Conservation (phyloP, 106 monocot genomes). For the Gastrodia elata region DNA sequence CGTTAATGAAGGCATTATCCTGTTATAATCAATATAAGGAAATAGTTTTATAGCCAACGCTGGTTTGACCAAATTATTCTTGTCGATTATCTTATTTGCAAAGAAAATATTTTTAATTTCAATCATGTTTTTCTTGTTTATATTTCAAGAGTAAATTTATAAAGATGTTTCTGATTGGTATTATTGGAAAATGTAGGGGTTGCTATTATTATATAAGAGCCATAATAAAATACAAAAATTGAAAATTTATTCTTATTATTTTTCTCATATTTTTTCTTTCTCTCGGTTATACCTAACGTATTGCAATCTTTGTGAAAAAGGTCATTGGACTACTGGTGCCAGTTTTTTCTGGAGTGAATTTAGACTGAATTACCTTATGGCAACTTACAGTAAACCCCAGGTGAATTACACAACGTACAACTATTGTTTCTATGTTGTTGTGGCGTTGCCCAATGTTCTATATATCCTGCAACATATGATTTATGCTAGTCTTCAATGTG, state of each 20-base stretch:
- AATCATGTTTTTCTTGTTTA: neutral
- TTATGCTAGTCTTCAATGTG: neutral
- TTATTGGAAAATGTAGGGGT: neutral
- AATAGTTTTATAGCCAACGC: neutral
- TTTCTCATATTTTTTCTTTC: neutral
- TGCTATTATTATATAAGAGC: neutral
- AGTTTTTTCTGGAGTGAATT: conserved; percentile 75
- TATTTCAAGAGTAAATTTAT: neutral
- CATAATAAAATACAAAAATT: neutral
- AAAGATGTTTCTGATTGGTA: neutral
- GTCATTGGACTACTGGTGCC: conserved; percentile 58
- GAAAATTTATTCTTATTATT: neutral
- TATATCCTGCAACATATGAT: conserved; percentile 4
- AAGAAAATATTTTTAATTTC: neutral
- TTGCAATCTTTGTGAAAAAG: conserved; percentile 30
- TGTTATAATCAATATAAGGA: neutral
- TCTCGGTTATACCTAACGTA: neutral
- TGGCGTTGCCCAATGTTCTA: too few relatives aligned
- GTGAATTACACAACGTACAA: conserved; percentile 18
- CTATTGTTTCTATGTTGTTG: neutral
- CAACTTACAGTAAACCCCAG: conserved; percentile 89
- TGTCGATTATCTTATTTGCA: neutral
- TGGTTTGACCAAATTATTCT: neutral
- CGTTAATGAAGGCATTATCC: conserved; percentile 40
- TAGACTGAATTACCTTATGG: conserved; percentile 75